Base-by-base conservation (phyloP, 2,329 filamentous ascomycete genomes). In the Colletotrichum spinosum region DNA sequence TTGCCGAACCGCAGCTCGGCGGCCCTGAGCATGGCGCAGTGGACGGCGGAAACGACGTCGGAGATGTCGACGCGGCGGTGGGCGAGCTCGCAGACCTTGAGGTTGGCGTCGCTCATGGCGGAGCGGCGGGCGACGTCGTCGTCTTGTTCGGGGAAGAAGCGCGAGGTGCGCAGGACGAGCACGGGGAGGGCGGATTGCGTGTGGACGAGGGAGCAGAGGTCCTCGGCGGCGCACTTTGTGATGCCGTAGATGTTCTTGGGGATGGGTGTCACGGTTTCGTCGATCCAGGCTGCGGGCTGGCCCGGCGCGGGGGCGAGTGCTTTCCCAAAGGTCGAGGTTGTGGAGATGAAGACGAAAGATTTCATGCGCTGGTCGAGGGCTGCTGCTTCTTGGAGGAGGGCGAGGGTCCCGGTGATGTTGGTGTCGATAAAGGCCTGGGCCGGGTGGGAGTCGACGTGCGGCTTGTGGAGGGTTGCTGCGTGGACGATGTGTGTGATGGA, bases 191-290 rank as follows among this genome's bases (percentile, higher is more conserved):
- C 66, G 1, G 74, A 75, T 58, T 82, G 75, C 11, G 70, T 69
- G 46, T 82, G 78, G 2, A 81, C 65, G 6, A 84, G 75, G 11
- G 72, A 73, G 69, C 81, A 84, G 37, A 84, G 62, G 55, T 84
- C 81, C 66, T 85, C 83, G 5, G 83, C 83, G 2, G 81, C 80
- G 13, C 77, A 73, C 54, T 85, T 85, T 15, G 82, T 84, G 4
- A 77, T 76, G 58, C 83, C 83, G 67, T 84, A 83, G 49, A 83
- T 81, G 70, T 84, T 84, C 65, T 83, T 83, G 2, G 81, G 80
- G 17, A 74, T 67, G 0, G 80, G 78, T 0, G 73, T 71, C 8
- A 82, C 77, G 0, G 65, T 42, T 68, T 83, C 81, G 68, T 79
- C 73, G 67, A 83, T 83, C 80, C 80, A 82, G 1, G 74, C 78